phyloP scores from a whole-genome alignment of 441 rosid genomes.

The Arabidopsis hybrid region DNA sequence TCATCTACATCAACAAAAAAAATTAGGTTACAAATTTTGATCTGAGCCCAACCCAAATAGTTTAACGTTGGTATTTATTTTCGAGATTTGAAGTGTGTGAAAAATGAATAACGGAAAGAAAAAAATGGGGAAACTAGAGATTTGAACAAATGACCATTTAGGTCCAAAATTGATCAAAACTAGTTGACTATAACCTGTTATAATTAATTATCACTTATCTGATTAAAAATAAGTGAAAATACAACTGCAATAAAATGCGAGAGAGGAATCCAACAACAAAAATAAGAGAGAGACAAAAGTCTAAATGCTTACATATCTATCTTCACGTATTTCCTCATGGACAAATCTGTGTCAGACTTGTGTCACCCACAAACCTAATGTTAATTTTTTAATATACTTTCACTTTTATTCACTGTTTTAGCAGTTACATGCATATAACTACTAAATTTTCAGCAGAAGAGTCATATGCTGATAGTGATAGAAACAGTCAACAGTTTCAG shows the following conservation, averaged over 20 bases:
- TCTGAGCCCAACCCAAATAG: neutral
- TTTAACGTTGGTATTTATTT: conserved; percentile 8
- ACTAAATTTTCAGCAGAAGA: conserved; percentile 5
- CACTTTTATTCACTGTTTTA: neutral
- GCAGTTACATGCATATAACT: neutral
- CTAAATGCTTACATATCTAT: neutral
- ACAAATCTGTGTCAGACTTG: conserved; percentile 11
- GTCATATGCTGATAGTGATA: neutral
- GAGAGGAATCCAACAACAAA: neutral
- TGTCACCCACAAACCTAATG: conserved; percentile 6
- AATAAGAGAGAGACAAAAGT: neutral
- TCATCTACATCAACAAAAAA: neutral
- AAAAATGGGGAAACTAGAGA: neutral
- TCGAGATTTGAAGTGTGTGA: neutral
- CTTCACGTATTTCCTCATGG: too few relatives aligned
- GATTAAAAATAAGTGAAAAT: neutral
- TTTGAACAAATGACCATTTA: neutral
- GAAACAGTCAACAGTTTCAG: neutral
- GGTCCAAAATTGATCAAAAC: too few relatives aligned
- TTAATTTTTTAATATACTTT: neutral
- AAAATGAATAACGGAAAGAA: neutral
- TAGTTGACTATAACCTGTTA: too few relatives aligned
- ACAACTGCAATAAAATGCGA: neutral
- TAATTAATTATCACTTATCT: too few relatives aligned
- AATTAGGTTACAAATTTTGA: too few relatives aligned